A percentile compares a stretch with the other conserved stretches of the same genome.
phyloP scores from a whole-genome alignment of 441 rosid species.

The Capsella rubella region DNA sequence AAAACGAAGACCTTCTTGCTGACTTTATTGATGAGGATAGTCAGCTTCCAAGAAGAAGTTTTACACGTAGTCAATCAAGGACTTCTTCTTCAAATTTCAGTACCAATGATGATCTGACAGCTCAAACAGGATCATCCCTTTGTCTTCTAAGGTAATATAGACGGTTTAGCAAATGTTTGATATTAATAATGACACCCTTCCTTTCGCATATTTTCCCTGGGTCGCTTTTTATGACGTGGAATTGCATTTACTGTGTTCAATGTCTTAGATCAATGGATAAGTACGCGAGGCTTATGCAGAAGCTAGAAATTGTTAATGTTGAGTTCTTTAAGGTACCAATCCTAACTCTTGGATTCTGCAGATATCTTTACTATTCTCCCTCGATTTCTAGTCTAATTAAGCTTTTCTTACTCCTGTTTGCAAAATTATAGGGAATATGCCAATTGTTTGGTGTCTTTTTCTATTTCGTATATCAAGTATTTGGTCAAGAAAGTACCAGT shows the following conservation, averaged over 20 bases:
- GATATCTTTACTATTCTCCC: slow-evolving; percentile 22
- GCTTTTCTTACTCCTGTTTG: slow-evolving; percentile 66
- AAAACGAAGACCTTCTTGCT: slow-evolving; percentile 97
- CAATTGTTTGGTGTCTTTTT: slow-evolving; percentile 90
- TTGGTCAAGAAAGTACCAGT: slow-evolving; percentile 67
- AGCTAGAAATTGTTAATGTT: slow-evolving; percentile 89
- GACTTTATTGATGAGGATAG: slow-evolving; percentile 99
- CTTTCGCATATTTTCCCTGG: slow-evolving; percentile 12
- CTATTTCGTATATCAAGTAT: slow-evolving; percentile 78
- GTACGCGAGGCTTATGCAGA: slow-evolving; percentile 98
- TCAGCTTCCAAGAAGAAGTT: slow-evolving; percentile 96
- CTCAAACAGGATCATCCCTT: slow-evolving; percentile 97
- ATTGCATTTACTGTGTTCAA: slow-evolving; percentile 39
- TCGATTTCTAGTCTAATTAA: slow-evolving; percentile 46
- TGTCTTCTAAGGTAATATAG: slow-evolving; percentile 84
- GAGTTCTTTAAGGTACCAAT: slow-evolving; percentile 85
- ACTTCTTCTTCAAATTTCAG: slow-evolving; percentile 55
- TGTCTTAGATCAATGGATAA: slow-evolving; percentile 94
- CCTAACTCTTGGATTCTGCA: slow-evolving; percentile 14
- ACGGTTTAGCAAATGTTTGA: slow-evolving; percentile 10
- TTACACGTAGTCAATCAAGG: slow-evolving; percentile 53
- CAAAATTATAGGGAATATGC: slow-evolving; percentile 92
- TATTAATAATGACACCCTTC: slow-evolving; percentile 15
- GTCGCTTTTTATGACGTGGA: slow-evolving; percentile 8
- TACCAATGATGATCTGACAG: slow-evolving; percentile 73